Evolutionary conservation across 1,139 yeast species (phyloP), one percentile per base, ranked within the genome.

Genomic region (Yamadazyma atlantica): DNA sequence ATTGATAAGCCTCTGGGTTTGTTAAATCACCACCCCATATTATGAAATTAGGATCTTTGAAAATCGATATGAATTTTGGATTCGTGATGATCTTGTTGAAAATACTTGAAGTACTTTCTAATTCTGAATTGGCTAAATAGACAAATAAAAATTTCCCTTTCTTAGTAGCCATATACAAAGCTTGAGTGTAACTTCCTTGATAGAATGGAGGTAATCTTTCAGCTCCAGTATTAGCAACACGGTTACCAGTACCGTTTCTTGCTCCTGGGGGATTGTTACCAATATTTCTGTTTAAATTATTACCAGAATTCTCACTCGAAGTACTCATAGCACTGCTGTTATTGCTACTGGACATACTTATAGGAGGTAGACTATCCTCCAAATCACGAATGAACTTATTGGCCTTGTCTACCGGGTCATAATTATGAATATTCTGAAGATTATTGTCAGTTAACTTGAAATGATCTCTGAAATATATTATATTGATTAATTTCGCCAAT

Each of bases 1-100:
- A 80, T 52, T 88, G 95, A 53, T 80, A 83, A 1, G 94, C 87
- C 59, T 92, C 97, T 11, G 89, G 79, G 44, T 82, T 80, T 12
- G 79, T 75, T 22, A 85, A 78, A 55, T 86, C 85, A 7, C 97
- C 96, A 26, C 94, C 95, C 97, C 97, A 92, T 4, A 88, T 65
- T 3, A 88, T 53, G 3, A 82, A 58, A 33, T 74, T 66, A 36
- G 73, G 73, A 37, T 77, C 76, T 24, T 64, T 64, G 34, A 86
- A 62, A 35, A 83, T 63, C 8, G 64, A 62, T 6, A 77, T 62
- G 39, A 88, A 80, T 24, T 62, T 62, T 1, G 73, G 73, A 46
- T 78, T 69, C 27, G 81, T 64, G 31, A 89, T 60, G 3, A 85
- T 72, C 11, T 73, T 69, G n/a, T 72, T 61, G 40, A 82, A 76